These are phyloP conservation scores for Cardiospermum halicacabum DNA, from an alignment of 345 rosid species.

Conservation along the genomic window DNA sequence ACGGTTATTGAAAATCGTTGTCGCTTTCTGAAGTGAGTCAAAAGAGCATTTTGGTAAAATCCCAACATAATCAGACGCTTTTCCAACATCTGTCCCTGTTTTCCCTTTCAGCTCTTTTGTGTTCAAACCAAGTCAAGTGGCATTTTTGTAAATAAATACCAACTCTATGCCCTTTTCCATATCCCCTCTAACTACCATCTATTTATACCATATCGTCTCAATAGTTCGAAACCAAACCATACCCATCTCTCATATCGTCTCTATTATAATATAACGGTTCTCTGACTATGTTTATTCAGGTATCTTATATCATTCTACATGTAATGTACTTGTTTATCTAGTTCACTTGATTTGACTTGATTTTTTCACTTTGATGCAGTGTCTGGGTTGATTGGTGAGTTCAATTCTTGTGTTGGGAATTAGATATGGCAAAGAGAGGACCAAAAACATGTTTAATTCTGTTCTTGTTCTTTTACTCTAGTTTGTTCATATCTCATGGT, in stretches of 20 bases:
- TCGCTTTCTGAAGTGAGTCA: conserved; percentile 35
- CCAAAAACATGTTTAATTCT: conserved; percentile 17
- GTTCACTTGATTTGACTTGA: neutral
- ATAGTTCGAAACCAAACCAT: conserved; percentile 8
- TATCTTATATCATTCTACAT: conserved; percentile 24
- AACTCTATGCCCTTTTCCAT: conserved; percentile 22
- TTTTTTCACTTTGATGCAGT: conserved; percentile 13
- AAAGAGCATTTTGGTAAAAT: conserved; percentile 39
- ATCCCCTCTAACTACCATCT: conserved; percentile 23
- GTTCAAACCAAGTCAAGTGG: conserved; percentile 45
- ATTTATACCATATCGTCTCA: conserved; percentile 35
- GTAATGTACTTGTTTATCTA: neutral
- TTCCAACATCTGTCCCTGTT: conserved; percentile 46
- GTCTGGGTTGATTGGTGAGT: neutral
- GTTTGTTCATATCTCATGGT: conserved; percentile 28
- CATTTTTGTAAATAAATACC: conserved; percentile 36
- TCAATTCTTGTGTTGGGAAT: conserved; percentile 15
- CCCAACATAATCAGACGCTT: conserved; percentile 51
- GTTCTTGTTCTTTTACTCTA: conserved; percentile 29
- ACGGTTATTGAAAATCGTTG: conserved; percentile 33
- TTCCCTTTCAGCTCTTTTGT: conserved; percentile 31
- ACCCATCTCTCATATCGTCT: conserved; percentile 10
- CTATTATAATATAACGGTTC: conserved; percentile 11
- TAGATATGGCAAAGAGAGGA: conserved; percentile 28
- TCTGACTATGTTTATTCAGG: conserved; percentile 29